Base-by-base conservation (phyloP, 2,329 filamentous ascomycete species). In the Pseudogymnoascus pannorum region DNA sequence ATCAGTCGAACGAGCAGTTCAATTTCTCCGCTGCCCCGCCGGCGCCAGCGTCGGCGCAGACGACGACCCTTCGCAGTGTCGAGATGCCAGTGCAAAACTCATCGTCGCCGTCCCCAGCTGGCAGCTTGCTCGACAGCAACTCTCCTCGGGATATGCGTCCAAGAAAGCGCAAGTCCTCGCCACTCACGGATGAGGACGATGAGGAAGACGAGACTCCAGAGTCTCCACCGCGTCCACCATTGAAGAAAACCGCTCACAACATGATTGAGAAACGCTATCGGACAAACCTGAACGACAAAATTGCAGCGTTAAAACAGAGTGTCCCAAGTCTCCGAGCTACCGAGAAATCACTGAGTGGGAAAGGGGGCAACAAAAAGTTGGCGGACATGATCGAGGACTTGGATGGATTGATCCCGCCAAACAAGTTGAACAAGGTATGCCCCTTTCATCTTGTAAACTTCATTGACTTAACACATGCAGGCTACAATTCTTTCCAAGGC, bases 181-280 rank as follows among this genome's bases (percentile, higher is more conserved):
- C 36, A 4, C 36, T 36, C 31, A 18, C n/a, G 6, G 57, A 42
- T 5, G 33, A 59, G n/a, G 57, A 42, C 5, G 33, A 59, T 3
- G 33, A 59, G 3, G 57, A 42, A 11, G 18, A 11, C 3, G 36
- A 8, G 16, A 33, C 57, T 6, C 57, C 57, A 11, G 48, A 54
- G 9, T 12, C 26, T 2, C 40, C 35, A 4, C 61, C 59, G 4
- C 62, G 71, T 66, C 77, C 75, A 44, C 80, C 80, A 0, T 75
- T 79, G 16, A 92, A 91, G 77, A 92, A 92, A 77, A 88, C 88
- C 31, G 87, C 89, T 7, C 89, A 93, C 75, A 92, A 92, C 75
- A 88, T 92, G 75, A 91, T 92, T 66, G 89, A 93, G 75, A 92
- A 92, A 76, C 79, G 89, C 61, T 93, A 92, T 74, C 86, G 89